phyloP scores from a whole-genome alignment of 139 green algal genomes.

The Tetradesmus lagerheimii region DNA sequence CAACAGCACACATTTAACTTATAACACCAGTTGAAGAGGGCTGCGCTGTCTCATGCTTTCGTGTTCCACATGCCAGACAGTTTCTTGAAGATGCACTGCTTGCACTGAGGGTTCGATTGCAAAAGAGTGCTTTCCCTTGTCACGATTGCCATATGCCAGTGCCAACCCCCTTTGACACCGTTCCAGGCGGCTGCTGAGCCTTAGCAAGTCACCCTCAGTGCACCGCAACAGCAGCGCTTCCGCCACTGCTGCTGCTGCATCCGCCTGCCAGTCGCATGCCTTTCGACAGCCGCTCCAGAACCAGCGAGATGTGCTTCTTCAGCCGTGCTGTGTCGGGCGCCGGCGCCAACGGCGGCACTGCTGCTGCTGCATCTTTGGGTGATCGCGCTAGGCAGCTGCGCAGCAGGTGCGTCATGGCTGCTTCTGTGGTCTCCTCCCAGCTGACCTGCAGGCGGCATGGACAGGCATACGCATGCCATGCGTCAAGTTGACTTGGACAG shows the following conservation, averaged over 20 bases:
- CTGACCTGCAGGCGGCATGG: constrained; percentile 38
- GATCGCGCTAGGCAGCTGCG: constrained; percentile 59
- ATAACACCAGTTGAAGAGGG: too few relatives aligned
- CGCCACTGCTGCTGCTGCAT: not conserved
- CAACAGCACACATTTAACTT: too few relatives aligned
- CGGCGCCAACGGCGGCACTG: constrained; percentile 48
- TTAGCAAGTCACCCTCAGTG: not conserved
- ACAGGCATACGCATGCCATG: too few relatives aligned
- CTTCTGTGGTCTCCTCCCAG: constrained; percentile 71
- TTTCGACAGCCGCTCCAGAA: constrained; percentile 69
- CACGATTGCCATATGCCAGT: too few relatives aligned
- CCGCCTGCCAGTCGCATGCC: constrained; percentile 53
- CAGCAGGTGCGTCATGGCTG: constrained; percentile 68
- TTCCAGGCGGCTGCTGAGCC: too few relatives aligned
- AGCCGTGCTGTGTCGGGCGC: constrained; percentile 68
- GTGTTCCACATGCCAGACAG: too few relatives aligned
- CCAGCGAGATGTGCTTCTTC: constrained; percentile 71
- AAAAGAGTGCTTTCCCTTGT: too few relatives aligned
- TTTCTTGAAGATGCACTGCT: too few relatives aligned
- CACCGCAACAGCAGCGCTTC: not conserved
- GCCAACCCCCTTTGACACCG: too few relatives aligned
- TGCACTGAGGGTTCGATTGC: too few relatives aligned
- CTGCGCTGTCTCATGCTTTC: too few relatives aligned
- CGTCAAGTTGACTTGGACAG: too few relatives aligned
- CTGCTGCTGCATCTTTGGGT: constrained; percentile 64